Conservation (phyloP, 1,284 basidiomycete species). For the Ganoderma sp. region DNA sequence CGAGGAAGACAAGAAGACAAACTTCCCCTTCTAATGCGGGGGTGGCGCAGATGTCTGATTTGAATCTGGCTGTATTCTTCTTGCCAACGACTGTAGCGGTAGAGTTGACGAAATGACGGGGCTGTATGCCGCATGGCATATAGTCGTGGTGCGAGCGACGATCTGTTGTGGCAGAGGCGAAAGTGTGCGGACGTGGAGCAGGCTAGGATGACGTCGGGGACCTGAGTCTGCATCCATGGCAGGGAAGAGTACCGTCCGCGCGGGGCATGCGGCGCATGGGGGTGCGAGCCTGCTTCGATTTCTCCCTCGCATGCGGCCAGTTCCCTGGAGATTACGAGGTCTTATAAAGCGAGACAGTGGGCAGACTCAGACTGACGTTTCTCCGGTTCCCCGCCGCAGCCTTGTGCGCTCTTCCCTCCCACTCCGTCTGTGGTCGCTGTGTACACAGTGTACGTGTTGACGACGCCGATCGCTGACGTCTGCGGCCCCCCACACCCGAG, state of each 20-base stretch:
- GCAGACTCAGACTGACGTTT: not conserved
- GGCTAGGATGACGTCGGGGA: not conserved
- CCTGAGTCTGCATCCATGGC: not conserved
- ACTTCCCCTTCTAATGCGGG: slow-evolving; percentile 31
- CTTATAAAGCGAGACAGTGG: not conserved
- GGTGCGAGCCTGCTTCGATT: slow-evolving; percentile 4
- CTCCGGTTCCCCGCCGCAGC: slow-evolving; percentile 5
- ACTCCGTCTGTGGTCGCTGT: not conserved
- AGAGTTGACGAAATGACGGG: not conserved
- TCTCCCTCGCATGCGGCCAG: slow-evolving; percentile 7
- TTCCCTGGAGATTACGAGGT: slow-evolving; percentile 2
- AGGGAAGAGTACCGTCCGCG: not conserved
- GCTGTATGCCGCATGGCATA: not conserved
- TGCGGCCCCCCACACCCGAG: not conserved
- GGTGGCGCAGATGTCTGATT: not conserved
- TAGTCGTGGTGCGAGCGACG: slow-evolving; percentile 1
- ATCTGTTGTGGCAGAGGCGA: slow-evolving; percentile 1
- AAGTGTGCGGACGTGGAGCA: not conserved
- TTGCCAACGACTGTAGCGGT: not conserved
- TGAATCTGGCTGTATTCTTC: not conserved
- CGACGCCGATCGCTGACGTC: slow-evolving; percentile 4
- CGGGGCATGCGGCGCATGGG: slow-evolving; percentile 4
- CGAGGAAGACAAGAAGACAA: slow-evolving; percentile 23
- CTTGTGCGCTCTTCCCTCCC: not conserved
- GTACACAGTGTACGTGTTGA: not conserved